Conservation (phyloP, 2,329 filamentous ascomycete species). For the Aureobasidium pullulans region DNA sequence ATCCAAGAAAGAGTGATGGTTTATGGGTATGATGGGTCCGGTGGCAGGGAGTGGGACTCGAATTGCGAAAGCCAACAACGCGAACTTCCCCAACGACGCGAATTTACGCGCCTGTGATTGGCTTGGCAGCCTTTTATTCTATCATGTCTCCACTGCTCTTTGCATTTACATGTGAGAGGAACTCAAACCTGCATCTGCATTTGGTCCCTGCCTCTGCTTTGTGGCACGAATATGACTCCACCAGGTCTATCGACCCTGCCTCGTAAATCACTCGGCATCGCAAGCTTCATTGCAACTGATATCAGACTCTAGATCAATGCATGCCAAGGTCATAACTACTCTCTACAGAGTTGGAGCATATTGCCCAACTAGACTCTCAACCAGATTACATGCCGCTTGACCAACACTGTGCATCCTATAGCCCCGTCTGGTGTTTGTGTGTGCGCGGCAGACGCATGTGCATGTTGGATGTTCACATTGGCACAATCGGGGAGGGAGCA, state of each 20-base stretch:
- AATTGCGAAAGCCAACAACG: not conserved
- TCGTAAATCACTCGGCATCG: too few species aligned
- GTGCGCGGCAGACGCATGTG: not conserved
- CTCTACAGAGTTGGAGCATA: not conserved
- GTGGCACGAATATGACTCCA: too few species aligned
- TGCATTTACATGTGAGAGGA: too few species aligned
- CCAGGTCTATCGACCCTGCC: too few species aligned
- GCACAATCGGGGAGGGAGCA: not conserved
- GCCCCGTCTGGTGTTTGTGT: not conserved
- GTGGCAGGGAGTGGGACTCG: constrained; percentile 6
- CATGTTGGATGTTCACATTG: not conserved
- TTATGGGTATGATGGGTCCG: not conserved
- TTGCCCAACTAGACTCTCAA: not conserved
- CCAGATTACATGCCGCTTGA: not conserved
- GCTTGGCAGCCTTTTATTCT: not conserved
- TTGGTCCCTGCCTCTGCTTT: too few species aligned
- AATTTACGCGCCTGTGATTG: constrained; percentile 1
- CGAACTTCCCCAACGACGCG: not conserved
- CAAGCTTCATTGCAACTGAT: too few species aligned
- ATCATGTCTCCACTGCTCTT: too few species aligned
- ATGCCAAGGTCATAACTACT: not conserved
- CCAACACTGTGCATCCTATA: not conserved
- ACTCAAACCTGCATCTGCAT: too few species aligned
- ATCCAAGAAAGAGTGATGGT: not conserved
- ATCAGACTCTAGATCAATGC: too few species aligned